Evolutionary conservation across 768 basidiomycete genomes (phyloP), one percentile per base, ranked within the genome.

Genomic region (Tricholoma sp.): DNA sequence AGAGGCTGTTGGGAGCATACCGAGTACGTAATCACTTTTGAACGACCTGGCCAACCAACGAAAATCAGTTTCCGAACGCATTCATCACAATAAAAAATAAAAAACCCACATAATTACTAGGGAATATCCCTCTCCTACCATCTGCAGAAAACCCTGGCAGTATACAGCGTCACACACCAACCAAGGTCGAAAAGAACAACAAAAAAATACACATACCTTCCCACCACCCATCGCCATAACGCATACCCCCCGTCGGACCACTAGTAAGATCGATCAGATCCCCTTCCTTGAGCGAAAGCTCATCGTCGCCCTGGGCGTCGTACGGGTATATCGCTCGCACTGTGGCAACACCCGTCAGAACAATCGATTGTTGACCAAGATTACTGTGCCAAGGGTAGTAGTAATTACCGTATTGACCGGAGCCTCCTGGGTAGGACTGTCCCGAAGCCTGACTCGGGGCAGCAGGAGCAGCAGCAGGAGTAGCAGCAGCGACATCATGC

Each of bases 321-420:
- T 96, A 96, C 36, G 84, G 76, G 70, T 93, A 96, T 47, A 95
- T 56, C n/a, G 81, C 91, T 60, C 87, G 85, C 54, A 93, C 94
- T 93, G 61, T 50, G 24, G 52, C 41, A 24, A 24, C 24, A 7
- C 17, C n/a, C 15, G 11, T 49, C 3, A 49, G 47, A 7, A 11
- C 47, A 31, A 9, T 8, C n/a, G 0, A 8, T 17, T 1, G 24
- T 1, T 24, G 32, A n/a, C 4, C 11, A 10, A 49, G n/a, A n/a
- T n/a, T n/a, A n/a, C n/a, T n/a, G n/a, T n/a, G n/a, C n/a, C n/a
- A n/a, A n/a, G n/a, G 29, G 9, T 15, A 28, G 17, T 2, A 6
- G 1, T 32, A 7, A 49, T 56, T 63, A 88, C 88, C 88, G 57
- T 74, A 77, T 61, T 79, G 69, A 17, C 76, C 74, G 47, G 76